Conservation (phyloP, 2,329 filamentous ascomycete genomes). For the Pyrenochaeta sp. region DNA sequence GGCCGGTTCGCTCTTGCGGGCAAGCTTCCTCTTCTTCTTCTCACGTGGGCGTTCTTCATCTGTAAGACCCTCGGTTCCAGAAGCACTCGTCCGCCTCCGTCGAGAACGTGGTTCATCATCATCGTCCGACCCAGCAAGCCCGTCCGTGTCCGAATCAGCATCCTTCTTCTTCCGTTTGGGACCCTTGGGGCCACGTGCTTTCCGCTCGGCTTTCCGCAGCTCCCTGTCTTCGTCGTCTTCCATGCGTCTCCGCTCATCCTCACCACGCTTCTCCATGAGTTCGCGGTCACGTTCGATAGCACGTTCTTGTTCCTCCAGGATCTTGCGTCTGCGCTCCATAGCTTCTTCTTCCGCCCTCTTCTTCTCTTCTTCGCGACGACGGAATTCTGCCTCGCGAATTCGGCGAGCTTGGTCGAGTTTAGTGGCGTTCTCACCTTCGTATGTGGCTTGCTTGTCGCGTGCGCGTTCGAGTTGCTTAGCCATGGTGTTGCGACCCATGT, state of each 20-base stretch:
- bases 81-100: constrained; percentile 46
- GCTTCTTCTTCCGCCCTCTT: constrained; percentile 73
- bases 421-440: constrained; percentile 90
- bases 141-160: constrained; percentile 57
- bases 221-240: constrained; percentile 77
- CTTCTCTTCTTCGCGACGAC: constrained; percentile 78
- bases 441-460: constrained; percentile 84
- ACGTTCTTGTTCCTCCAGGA: constrained; percentile 83
- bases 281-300: constrained; percentile 79
- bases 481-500: constrained; percentile 96
- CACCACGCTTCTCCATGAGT: constrained; percentile 73
- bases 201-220: constrained; percentile 71
- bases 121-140: constrained; percentile 31
- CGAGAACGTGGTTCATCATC: constrained; percentile 51
- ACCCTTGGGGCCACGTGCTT: constrained; percentile 59
- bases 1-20: constrained; percentile 57
- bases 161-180: constrained; percentile 70
- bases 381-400: constrained; percentile 80
- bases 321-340: constrained; percentile 77
- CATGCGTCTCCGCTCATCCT: constrained; percentile 72
- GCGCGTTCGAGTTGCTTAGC: constrained; percentile 89
- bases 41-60: constrained; percentile 68
- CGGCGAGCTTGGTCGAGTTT: constrained; percentile 84
- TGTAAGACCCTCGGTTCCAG: constrained; percentile 52
- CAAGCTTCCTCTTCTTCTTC: constrained; percentile 70